These are phyloP conservation scores for Eimeria falciformis DNA, from an alignment of 169 alveolate genomes.

Conservation along the genomic window DNA sequence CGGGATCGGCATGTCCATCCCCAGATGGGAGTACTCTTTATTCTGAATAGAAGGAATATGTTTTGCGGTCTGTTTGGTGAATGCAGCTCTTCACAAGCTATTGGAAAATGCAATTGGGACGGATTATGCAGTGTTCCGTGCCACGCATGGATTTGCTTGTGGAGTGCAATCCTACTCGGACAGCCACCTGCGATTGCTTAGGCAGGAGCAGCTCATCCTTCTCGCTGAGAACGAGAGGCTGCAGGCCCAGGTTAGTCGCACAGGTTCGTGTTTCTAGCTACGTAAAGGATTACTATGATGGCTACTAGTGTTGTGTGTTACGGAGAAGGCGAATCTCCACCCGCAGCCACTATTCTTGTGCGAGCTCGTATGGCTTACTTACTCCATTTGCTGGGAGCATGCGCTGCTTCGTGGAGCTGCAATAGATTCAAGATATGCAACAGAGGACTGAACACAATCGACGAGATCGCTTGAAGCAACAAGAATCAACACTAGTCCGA, in stretches of 20 bases:
- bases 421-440: conserved; percentile 60
- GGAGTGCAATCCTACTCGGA: conserved; percentile 72
- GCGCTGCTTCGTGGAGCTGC: background rate
- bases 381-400: background rate
- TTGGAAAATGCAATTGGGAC: conserved; percentile 70
- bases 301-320: background rate
- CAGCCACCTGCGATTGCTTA: conserved; percentile 81
- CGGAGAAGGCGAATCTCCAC: background rate
- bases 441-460: conserved; percentile 12
- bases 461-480: conserved; percentile 40
- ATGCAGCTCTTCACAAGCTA: conserved; percentile 52
- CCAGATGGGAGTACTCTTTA: too few species aligned
- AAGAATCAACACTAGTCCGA: conserved; percentile 24
- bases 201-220: conserved; percentile 84
- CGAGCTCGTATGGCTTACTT: background rate
- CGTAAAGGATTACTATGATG: background rate
- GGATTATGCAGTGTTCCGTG: conserved; percentile 64
- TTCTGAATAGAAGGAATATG: too few species aligned
- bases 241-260: conserved; percentile 77
- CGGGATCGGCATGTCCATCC: too few species aligned
- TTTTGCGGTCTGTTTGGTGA: background rate
- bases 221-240: conserved; percentile 85
- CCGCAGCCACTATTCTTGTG: background rate
- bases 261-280: background rate
- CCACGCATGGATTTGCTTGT: conserved; percentile 61